Evolutionary conservation across 305 asterid genomes (phyloP).

Genomic region (Plantago coronopus): DNA sequence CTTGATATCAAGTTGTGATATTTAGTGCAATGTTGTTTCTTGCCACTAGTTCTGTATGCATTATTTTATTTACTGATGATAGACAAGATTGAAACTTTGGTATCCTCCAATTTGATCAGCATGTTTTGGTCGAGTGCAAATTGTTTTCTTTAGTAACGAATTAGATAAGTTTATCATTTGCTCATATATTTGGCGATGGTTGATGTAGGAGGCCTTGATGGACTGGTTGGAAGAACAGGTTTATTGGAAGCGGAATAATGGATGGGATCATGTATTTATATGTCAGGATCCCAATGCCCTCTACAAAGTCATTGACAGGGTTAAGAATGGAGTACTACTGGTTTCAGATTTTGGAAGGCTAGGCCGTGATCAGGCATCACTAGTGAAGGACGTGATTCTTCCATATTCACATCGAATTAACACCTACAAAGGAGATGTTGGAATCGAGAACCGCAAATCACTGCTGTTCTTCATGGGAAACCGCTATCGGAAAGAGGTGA

Average conservation of each 20-base stretch:
- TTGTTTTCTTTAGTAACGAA: background rate
- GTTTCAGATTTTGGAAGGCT: constrained; percentile 98
- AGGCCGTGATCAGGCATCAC: constrained; percentile 72
- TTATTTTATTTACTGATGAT: no score
- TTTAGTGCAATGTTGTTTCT: background rate
- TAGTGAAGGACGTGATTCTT: constrained; percentile 83
- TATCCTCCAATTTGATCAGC: background rate
- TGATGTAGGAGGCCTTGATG: constrained; percentile 74
- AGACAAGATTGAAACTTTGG: no score
- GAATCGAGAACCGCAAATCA: constrained; percentile 57
- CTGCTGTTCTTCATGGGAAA: constrained; percentile 94
- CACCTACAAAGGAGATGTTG: constrained; percentile 69
- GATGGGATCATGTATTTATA: constrained; percentile 95
- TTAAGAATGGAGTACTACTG: constrained; percentile 81
- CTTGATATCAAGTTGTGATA: background rate
- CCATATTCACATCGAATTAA: constrained; percentile 93
- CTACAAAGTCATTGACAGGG: constrained; percentile 74
- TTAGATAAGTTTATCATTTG: background rate
- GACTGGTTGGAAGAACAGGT: constrained; percentile 82
- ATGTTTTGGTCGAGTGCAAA: background rate
- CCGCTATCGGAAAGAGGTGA: constrained; percentile 92
- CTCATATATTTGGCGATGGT: constrained; percentile 18
- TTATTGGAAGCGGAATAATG: constrained; percentile 90
- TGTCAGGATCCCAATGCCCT: constrained; percentile 99
- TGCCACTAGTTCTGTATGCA: background rate